Evolutionary conservation across 192 early-diverging fungal species (phyloP).

Genomic region (Spizellomyces sp.): DNA sequence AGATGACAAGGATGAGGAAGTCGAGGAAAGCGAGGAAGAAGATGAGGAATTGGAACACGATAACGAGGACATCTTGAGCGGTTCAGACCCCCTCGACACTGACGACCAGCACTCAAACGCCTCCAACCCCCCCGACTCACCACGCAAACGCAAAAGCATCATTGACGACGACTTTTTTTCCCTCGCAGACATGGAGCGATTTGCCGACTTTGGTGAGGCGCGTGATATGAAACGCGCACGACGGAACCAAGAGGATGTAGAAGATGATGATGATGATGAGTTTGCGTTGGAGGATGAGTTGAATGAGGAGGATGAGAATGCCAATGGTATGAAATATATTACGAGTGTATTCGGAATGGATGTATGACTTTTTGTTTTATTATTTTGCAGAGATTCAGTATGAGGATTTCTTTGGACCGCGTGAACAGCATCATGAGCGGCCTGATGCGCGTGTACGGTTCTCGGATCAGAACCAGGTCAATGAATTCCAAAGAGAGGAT

Average conservation of each 20-base stretch:
- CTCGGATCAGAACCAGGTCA: neutral
- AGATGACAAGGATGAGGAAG: slow-evolving; percentile 48
- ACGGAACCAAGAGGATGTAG: slow-evolving; percentile 54
- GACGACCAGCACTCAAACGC: slow-evolving; percentile 16
- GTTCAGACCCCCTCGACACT: slow-evolving; percentile 5
- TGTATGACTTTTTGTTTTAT: neutral
- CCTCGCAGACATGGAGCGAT: slow-evolving; percentile 83
- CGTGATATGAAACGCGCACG: slow-evolving; percentile 61
- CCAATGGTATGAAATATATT: slow-evolving; percentile 39
- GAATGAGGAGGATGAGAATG: slow-evolving; percentile 58
- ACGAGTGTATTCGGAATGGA: neutral
- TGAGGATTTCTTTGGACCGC: slow-evolving; percentile 83
- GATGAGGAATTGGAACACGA: neutral
- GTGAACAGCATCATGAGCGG: slow-evolving; percentile 41
- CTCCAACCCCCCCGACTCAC: slow-evolving; percentile 10
- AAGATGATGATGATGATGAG: slow-evolving; percentile 63
- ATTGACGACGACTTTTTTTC: slow-evolving; percentile 95
- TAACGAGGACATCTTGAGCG: neutral
- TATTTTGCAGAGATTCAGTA: slow-evolving; percentile 72
- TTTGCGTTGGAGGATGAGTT: slow-evolving; percentile 22
- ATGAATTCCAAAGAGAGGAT: neutral
- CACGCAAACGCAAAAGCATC: slow-evolving; percentile 53
- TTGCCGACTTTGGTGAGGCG: slow-evolving; percentile 78
- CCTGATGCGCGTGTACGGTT: slow-evolving; percentile 12
- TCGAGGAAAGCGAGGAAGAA: slow-evolving; percentile 61